Evolutionary conservation across 257 asterid genomes (phyloP).

Genomic region (Solanum chiquidenum): DNA sequence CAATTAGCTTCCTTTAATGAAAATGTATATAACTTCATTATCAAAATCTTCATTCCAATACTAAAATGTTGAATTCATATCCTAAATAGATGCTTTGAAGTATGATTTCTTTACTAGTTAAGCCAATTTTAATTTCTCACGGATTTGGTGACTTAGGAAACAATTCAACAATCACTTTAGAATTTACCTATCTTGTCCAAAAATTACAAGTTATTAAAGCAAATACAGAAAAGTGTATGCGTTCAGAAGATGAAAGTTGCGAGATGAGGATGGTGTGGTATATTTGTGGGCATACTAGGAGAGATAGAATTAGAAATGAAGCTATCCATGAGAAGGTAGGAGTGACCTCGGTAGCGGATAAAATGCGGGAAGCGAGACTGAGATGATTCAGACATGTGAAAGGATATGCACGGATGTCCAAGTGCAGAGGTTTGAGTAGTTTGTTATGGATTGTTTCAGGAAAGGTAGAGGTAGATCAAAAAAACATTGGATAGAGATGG

Average conservation of each 20-base stretch:
- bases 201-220: background rate
- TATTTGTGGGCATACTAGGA: background rate
- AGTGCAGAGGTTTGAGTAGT: background rate
- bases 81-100: background rate
- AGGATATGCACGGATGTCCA: background rate
- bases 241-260: background rate
- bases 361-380: fast-evolving
- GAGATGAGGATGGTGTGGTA: background rate
- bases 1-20: constrained; percentile 69
- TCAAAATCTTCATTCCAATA: background rate
- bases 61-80: background rate
- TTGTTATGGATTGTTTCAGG: background rate
- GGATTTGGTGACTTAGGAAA: background rate
- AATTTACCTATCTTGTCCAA: background rate
- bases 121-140: background rate
- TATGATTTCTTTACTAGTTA: background rate
- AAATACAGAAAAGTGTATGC: background rate
- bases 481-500: background rate
- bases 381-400: background rate
- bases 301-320: background rate
- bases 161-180: background rate
- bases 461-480: background rate
- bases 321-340: background rate
- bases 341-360: background rate
- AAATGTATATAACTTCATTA: background rate